Base-by-base conservation (phyloP, 805 yeast genomes). In the Metschnikowia kunwiensis region DNA sequence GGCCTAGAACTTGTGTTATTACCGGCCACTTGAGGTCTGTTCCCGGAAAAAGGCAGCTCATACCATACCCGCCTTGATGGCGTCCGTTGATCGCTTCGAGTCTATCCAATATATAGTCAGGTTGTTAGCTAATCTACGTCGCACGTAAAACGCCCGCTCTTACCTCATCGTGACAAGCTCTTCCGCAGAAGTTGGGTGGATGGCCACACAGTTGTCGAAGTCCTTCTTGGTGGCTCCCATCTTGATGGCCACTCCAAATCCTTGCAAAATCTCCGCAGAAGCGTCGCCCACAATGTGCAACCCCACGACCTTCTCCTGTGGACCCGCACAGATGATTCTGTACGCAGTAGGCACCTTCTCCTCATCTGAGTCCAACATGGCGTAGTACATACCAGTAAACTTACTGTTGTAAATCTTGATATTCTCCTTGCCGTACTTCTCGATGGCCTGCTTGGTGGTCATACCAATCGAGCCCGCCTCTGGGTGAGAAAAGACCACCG, bases 161-260 rank as follows among this genome's bases (percentile, higher is more conserved):
- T 71, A 54, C 23, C 42, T 49, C 77, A 85, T 67, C 15, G 99
- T 93, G 24, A 93, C 99, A 33, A 93, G 65, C 68, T 93, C 99
- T 70, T 93, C 99, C 27, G 98, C 98, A 48, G 94, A 79, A 2
- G 98, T 93, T 46, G 99, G 99, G 61, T 93, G 99, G 58, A 93
- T 93, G 24, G 99, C 99, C 28, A 93, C 97, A 69, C 94, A 86
- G 60, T 70, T 80, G 65, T 93, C 99, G 49, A 93, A 93, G 61
- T 93, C 97, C 30, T 77, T 78, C 72, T 93, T 93, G 24, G 99
- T 93, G 27, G 98, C 98, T 22, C 99, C 99, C 98, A 93, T 93
- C 69, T 89, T 89, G 47, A 93, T 70, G 33, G 98, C 98, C 36
- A 89, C 98, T 42, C 97, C 98, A 55, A 93, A 93, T 24, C 98